Evolutionary conservation across 2,329 filamentous ascomycete species (phyloP), one percentile per base, ranked within the genome.

Genomic region (Scedosporium aurantiacum): DNA sequence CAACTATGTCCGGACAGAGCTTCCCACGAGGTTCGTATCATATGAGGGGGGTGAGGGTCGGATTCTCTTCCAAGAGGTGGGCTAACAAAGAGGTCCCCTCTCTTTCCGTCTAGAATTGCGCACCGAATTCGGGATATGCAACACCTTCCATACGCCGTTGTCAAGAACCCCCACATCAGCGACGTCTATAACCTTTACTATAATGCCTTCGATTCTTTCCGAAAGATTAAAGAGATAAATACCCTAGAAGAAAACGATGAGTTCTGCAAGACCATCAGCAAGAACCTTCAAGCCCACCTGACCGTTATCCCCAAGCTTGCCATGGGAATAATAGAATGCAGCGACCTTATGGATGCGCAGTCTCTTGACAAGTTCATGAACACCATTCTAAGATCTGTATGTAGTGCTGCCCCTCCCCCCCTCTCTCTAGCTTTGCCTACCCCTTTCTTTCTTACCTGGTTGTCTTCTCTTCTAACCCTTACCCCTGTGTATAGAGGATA

Each of bases 121-220:
- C 94, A 99, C 74, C 89, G 94, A 40, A 86, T 99, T 65, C 90
- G 95, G 63, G 93, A 99, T 72, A 97, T 99, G 84, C 94, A 99
- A 74, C 92, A 90, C 65, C 80, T 99, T 47, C 94, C 94, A 18
- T 99, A 96, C 71, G 90, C 94, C 43, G 93, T 97, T 61, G 90
- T 97, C 57, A 92, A 90, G n/a, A 99, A 99, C 69, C 85, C 85
- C 5, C 91, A 99, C 73, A 89, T 99, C 64, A 91, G 89, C 70
- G 87, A 95, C 66, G 94, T 97, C 40, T 99, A 99, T 75, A 91
- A 97, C 72, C 82, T 97, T 5, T 99, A 99, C 78, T 96, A 97
- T 75, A 86, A 87, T 66, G 93, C 94, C n/a, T 99, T 99, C 68
- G 94, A 99, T 71, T 86, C 81, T 60, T 89, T 97, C 65, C 89